Conservation (phyloP, 1,284 basidiomycete species). For the Clitocybe nebularis region DNA sequence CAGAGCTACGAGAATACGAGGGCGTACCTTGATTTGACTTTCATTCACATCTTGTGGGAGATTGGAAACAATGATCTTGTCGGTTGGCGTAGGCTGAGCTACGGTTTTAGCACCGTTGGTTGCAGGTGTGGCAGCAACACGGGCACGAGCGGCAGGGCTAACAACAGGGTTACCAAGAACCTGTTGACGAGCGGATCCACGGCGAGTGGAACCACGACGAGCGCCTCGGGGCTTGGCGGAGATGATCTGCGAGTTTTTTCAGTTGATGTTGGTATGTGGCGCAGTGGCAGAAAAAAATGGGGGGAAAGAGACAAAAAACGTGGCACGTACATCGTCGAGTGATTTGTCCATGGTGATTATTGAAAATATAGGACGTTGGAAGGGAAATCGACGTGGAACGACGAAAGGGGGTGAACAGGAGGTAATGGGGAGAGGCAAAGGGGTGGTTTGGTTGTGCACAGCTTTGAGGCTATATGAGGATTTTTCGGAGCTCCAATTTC, state of each 20-base stretch:
- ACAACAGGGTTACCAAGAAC: slow-evolving; percentile 51
- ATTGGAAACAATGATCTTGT: slow-evolving; percentile 97
- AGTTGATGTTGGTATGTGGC: slow-evolving; percentile 15
- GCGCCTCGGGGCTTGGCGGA: slow-evolving; percentile 50
- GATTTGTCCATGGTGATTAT: slow-evolving; percentile 69
- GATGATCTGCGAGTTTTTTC: slow-evolving; percentile 61
- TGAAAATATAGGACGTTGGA: slow-evolving; percentile 6
- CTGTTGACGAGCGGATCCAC: slow-evolving; percentile 46
- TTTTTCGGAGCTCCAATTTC: slow-evolving; percentile 18
- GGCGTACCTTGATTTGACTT: slow-evolving; percentile 81
- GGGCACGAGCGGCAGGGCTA: slow-evolving; percentile 50
- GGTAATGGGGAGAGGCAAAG: slow-evolving; percentile 17
- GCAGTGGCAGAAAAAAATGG: slow-evolving; percentile 7
- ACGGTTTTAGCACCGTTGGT: slow-evolving; percentile 34
- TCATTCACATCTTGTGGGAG: slow-evolving; percentile 95
- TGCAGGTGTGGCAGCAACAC: slow-evolving; percentile 44
- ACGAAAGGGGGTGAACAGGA: slow-evolving; percentile 1
- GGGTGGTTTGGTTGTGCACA: slow-evolving; percentile 13
- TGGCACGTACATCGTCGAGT: slow-evolving; percentile 76
- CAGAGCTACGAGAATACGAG: not conserved
- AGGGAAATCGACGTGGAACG: slow-evolving; percentile 5
- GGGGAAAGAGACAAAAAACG: slow-evolving; percentile 9
- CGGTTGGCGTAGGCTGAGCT: slow-evolving; percentile 43
- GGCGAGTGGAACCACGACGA: slow-evolving; percentile 45
- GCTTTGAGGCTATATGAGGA: slow-evolving; percentile 17